Conservation (phyloP, 2,329 filamentous ascomycete genomes). For the Beauveria bassiana region DNA sequence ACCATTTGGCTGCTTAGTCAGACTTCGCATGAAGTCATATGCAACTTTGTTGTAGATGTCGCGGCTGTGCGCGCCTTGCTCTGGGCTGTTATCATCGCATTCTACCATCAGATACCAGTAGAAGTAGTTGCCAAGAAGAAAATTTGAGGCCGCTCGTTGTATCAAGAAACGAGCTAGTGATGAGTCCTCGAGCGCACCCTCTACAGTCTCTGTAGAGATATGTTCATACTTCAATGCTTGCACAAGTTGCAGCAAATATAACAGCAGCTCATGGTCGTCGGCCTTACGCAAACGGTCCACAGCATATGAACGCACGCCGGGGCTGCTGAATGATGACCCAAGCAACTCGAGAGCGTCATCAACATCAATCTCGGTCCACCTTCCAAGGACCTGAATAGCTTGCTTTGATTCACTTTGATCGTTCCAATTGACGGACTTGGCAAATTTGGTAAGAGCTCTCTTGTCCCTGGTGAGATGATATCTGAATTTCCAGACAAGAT, state of each 20-base stretch:
- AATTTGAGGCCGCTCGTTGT: conserved; percentile 76
- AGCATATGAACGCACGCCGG: conserved; percentile 82
- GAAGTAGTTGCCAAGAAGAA: conserved; percentile 87
- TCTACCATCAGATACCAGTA: conserved; percentile 99
- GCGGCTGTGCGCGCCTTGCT: conserved; percentile 66
- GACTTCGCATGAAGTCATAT: conserved; percentile 89
- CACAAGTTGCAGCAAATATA: conserved; percentile 90
- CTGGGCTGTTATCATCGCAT: conserved; percentile 74
- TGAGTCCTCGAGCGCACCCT: conserved; percentile 62
- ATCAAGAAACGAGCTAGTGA: conserved; percentile 88
- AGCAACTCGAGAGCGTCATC: conserved; percentile 93
- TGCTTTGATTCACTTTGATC: conserved; percentile 80
- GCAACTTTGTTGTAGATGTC: conserved; percentile 88
- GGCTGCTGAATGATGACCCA: conserved; percentile 84
- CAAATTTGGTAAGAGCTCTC: conserved; percentile 86
- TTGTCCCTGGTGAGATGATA: conserved; percentile 94
- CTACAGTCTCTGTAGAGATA: conserved; percentile 48
- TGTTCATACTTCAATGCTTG: conserved; percentile 94
- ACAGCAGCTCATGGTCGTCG: conserved; percentile 80
- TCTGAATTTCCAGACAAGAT: conserved; percentile 94
- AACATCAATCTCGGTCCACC: conserved; percentile 95
- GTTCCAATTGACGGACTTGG: conserved; percentile 94
- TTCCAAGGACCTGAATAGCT: conserved; percentile 79
- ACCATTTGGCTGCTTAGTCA: conserved; percentile 65
- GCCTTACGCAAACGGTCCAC: conserved; percentile 87